Conservation (phyloP, 2,329 filamentous ascomycete genomes). For the Cadophora sp. region DNA sequence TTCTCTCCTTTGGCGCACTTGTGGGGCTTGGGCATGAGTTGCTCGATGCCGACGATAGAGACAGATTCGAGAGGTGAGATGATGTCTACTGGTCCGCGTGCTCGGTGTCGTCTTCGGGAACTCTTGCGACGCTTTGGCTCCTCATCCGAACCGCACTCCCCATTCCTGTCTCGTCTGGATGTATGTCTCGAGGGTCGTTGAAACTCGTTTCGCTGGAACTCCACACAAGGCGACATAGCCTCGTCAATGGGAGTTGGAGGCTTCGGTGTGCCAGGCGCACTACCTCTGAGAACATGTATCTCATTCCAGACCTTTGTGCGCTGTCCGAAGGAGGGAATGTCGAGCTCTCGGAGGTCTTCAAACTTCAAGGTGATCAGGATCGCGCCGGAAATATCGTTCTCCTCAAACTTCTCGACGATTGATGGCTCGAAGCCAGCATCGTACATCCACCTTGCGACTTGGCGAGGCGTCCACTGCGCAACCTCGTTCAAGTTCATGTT, state of each 20-base stretch:
- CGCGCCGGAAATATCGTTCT: conserved; percentile 90
- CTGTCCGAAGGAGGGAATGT: conserved; percentile 82
- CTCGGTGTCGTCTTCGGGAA: conserved; percentile 39
- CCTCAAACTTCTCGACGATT: conserved; percentile 83
- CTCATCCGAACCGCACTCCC: conserved; percentile 39
- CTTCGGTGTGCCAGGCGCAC: conserved; percentile 57
- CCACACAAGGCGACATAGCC: conserved; percentile 48
- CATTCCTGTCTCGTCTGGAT: conserved; percentile 33
- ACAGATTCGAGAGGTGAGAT: conserved; percentile 84
- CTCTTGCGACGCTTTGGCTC: conserved; percentile 40
- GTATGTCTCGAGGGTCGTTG: conserved; percentile 32
- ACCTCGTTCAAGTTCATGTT: conserved; percentile 67
- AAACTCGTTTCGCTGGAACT: conserved; percentile 23
- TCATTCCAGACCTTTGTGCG: conserved; percentile 82
- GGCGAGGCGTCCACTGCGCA: conserved; percentile 72
- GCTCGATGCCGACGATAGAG: conserved; percentile 91
- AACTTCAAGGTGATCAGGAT: conserved; percentile 92
- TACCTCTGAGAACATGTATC: conserved; percentile 72
- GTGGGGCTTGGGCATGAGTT: conserved; percentile 84
- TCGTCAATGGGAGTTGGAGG: conserved; percentile 69
- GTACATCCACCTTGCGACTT: conserved; percentile 87
- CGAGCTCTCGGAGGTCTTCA: conserved; percentile 83
- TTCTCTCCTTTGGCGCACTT: conserved; percentile 85
- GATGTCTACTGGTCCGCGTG: conserved; percentile 58
- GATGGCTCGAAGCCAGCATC: conserved; percentile 79